Conservation (phyloP, 257 asterid genomes). For the Sherardia arvensis region DNA sequence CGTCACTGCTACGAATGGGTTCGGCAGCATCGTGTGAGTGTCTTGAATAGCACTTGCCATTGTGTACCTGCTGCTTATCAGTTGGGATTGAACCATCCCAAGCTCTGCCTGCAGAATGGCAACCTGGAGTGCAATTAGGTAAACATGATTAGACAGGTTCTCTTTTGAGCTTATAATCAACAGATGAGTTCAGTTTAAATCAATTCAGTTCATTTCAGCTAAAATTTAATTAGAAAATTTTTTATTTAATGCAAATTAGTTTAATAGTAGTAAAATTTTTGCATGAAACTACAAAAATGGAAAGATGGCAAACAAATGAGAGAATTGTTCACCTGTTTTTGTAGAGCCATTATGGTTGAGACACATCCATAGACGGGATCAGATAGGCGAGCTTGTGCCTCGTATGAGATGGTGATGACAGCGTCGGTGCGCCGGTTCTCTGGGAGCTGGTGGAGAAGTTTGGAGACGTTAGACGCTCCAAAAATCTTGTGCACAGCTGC, state of each 20-base stretch:
- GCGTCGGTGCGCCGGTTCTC: constrained; percentile 61
- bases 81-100: constrained; percentile 57
- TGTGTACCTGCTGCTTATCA: constrained; percentile 53
- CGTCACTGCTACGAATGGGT: constrained; percentile 25
- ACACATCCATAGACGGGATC: constrained; percentile 92
- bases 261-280: too few relatives aligned
- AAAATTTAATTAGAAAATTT: too few relatives aligned
- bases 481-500: constrained; percentile 92
- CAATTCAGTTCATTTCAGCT: too few relatives aligned
- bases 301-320: neutral
- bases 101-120: constrained; percentile 71
- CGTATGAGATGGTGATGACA: constrained; percentile 67
- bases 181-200: too few relatives aligned
- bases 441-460: constrained; percentile 63
- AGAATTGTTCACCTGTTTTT: constrained; percentile 47
- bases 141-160: too few relatives aligned
- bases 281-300: neutral
- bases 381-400: constrained; percentile 84
- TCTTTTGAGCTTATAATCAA: too few relatives aligned
- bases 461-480: constrained; percentile 89
- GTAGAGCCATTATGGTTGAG: constrained; percentile 67
- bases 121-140: constrained; percentile 29
- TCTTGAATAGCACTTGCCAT: constrained; percentile 50
- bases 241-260: too few relatives aligned
- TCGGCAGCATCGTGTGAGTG: constrained; percentile 22